Evolutionary conservation across 108 stramenopile species (phyloP).

Genomic region (Conticribra guillardii): DNA sequence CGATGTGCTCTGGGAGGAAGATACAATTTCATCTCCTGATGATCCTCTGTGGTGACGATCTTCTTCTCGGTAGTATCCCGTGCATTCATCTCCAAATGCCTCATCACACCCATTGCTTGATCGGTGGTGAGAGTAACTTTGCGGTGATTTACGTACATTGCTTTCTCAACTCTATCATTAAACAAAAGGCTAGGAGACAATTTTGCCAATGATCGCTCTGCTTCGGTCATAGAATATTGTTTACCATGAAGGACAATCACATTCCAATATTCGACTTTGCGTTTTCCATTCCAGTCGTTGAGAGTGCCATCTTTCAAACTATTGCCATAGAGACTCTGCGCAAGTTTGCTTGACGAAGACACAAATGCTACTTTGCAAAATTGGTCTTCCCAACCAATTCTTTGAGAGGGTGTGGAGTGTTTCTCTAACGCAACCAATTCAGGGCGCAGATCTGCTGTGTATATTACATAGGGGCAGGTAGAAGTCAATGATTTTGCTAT

Average conservation of each 20-base stretch:
- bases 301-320: slow-evolving; percentile 11
- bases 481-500: slow-evolving; percentile 46
- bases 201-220: slow-evolving; percentile 65
- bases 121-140: slow-evolving; percentile 37
- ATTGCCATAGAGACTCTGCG: slow-evolving; percentile 23
- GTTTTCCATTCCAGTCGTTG: slow-evolving; percentile 57
- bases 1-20: slow-evolving; percentile 45
- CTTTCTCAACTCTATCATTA: slow-evolving; percentile 48
- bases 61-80: slow-evolving; percentile 29
- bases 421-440: slow-evolving; percentile 45
- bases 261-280: slow-evolving; percentile 58
- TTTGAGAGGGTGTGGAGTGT: slow-evolving; percentile 40
- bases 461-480: slow-evolving; percentile 60
- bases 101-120: slow-evolving; percentile 40
- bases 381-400: slow-evolving; percentile 37
- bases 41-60: slow-evolving; percentile 22
- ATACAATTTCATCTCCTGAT: slow-evolving; percentile 23
- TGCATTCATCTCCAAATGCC: slow-evolving; percentile 31
- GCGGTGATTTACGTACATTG: slow-evolving; percentile 60
- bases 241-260: slow-evolving; percentile 48
- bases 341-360: slow-evolving; percentile 58
- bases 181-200: slow-evolving; percentile 62
- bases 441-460: slow-evolving; percentile 64
- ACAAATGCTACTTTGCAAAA: slow-evolving; percentile 80
- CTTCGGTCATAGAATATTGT: slow-evolving; percentile 52